Evolutionary conservation across 805 yeast genomes (phyloP), one percentile per base, ranked within the genome.

Genomic region (Grigorovia transvaalensis): DNA sequence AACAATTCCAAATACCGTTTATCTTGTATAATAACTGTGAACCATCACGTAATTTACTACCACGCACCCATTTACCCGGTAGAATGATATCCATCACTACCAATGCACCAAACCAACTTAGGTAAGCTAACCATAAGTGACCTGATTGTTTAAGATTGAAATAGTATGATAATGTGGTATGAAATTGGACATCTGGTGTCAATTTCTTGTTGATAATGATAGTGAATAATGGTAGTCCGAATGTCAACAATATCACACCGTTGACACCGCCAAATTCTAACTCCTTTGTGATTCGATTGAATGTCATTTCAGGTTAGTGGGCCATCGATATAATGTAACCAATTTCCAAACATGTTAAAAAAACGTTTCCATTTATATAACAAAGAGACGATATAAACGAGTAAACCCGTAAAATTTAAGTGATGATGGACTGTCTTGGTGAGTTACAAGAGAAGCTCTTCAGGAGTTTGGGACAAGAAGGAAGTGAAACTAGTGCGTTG

Each of bases 41-140:
- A 2, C 93, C 93, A 65, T 89, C 96, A 61, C 97, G 76, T 53
- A 91, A 71, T 51, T 65, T 68, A 11, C 82, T 80, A 27, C 99
- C 99, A 35, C 77, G 64, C 58, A 80, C 69, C 23, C 63, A 67
- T 53, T 71, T 75, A 0, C 91, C 95, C 12, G 91, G 90, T 38
- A 86, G 69, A 3, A 82, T 59, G 13, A 77, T 60, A 65, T 88
- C 96, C 45, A 88, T 69, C 0, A 77, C 53, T 4, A 80, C 83
- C 50, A 93, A 72, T 0, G 74, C 75, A 51, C 74, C 73, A 60
- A 88, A 84, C 98, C 98, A 91, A 1, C 69, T 54, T 7, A 79
- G 57, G 65, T 90, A 91, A 8, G 76, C 84, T 2, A 65, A 67
- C 87, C 95, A 80, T 9, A 82, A 74, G 19, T 65, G 42, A 50